Evolutionary conservation across 176 grass and related monocot species (phyloP), one percentile per base, ranked within the genome.

Genomic region (Rhynchospora breviuscula): DNA sequence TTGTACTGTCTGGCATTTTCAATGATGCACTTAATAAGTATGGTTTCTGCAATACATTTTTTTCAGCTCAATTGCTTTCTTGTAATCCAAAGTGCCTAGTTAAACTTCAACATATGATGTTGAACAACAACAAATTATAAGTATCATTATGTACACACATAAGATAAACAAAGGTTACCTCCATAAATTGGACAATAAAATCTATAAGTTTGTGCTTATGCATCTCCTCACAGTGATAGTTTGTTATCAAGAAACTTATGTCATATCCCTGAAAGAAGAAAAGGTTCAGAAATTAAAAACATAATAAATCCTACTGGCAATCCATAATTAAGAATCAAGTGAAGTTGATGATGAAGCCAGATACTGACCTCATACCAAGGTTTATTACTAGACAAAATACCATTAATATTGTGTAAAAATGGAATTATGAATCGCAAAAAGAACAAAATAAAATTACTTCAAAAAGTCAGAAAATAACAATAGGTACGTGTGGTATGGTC

Each of bases 181-280:
- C 95, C 95, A 98, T 95, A 86, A 98, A 98, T 60, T 95, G 92
- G 77, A 98, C 92, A 11, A 98, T 98, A 81, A 98, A 98, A 91
- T 95, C 95, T 60, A 98, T 98, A 77, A 98, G 92, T 68, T 98
- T 95, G 45, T 98, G 92, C 65, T 98, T 98, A 80, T 94, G 95
- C 92, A 93, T 98, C 48, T 93, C 95, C 79, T 94, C 90, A 33
- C 95, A 98, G 56, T 98, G 92, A 74, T 98, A 98, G 64, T 98
- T 98, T 85, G 95, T 98, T 94, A 98, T 93, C 57, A 98, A 89
- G 75, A 98, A 94, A 88, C 95, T 98, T 61, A 98, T 98, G 78
- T 98, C 95, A 86, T 93, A 98, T 59, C 95, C 92, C 95, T 94
- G 92, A 61, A 88, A 88, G 14, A 21, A 82, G 49, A 53, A 79